Conservation (phyloP, 1,284 basidiomycete species). For the Pseudozyma pruni region DNA sequence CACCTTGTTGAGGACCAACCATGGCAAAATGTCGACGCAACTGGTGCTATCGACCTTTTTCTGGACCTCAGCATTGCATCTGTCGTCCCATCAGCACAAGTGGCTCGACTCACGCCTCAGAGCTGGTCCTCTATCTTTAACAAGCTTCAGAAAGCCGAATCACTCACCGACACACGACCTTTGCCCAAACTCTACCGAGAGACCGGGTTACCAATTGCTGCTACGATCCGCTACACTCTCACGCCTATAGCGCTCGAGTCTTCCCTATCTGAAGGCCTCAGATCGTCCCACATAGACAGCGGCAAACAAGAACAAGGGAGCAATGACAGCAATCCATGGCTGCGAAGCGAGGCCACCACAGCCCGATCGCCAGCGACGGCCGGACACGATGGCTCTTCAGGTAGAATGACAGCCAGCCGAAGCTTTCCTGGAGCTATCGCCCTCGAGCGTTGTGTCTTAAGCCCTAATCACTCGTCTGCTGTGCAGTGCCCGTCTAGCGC, state of each 20-base stretch:
- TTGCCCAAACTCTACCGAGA: conserved; percentile 14
- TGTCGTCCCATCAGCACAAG: not conserved
- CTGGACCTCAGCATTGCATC: conserved; percentile 28
- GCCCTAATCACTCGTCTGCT: too few relatives aligned
- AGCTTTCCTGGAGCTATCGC: conserved; percentile 22
- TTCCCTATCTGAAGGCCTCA: too few relatives aligned
- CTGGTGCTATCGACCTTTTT: not conserved
- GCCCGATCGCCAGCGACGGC: too few relatives aligned
- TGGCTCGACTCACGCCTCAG: conserved; percentile 15
- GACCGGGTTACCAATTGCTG: conserved; percentile 30
- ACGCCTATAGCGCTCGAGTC: not conserved
- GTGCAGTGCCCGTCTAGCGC: conserved; percentile 15
- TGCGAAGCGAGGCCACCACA: conserved; percentile 11
- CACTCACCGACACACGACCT: not conserved
- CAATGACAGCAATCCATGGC: conserved; percentile 15
- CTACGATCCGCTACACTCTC: conserved; percentile 9
- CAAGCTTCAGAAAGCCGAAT: not conserved
- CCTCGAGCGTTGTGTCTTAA: too few relatives aligned
- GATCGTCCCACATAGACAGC: too few relatives aligned
- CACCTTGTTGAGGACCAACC: not conserved
- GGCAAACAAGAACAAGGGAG: too few relatives aligned
- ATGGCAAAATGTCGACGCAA: not conserved
- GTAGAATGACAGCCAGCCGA: conserved; percentile 20
- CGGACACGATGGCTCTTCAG: too few relatives aligned
- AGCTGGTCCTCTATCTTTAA: conserved; percentile 23